Conservation (phyloP, 352 stramenopile genomes). For the Phytophthora niederhauseri region DNA sequence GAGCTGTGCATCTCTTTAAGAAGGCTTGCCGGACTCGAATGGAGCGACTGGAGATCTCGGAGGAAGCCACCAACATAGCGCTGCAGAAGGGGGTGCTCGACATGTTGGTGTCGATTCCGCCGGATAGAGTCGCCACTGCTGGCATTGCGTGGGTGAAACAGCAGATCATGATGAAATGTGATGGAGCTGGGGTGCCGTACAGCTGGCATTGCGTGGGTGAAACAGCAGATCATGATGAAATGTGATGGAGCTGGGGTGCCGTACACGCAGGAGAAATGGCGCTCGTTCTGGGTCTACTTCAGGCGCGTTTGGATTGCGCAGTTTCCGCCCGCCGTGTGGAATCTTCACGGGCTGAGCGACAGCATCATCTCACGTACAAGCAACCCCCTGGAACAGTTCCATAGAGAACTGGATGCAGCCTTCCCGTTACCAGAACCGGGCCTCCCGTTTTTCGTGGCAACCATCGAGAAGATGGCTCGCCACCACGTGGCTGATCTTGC, state of each 20-base stretch:
- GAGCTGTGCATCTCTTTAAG: slow-evolving; percentile 13
- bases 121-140: slow-evolving; percentile 12
- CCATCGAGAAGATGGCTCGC: slow-evolving; percentile 22
- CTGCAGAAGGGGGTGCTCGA: slow-evolving; percentile 25
- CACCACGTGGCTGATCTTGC: slow-evolving; percentile 28
- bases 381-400: slow-evolving; percentile 28
- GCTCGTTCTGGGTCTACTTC: slow-evolving; percentile 31
- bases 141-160: slow-evolving; percentile 25
- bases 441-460: slow-evolving; percentile 23
- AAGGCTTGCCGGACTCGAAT: slow-evolving; percentile 16
- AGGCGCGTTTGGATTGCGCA: slow-evolving; percentile 19
- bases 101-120: slow-evolving; percentile 19
- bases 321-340: slow-evolving; percentile 25
- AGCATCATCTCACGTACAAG: slow-evolving; percentile 25
- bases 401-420: slow-evolving; percentile 14
- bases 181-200: slow-evolving; percentile 12
- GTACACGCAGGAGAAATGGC: slow-evolving; percentile 22
- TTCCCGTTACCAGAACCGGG: slow-evolving; percentile 18
- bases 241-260: slow-evolving; percentile 11
- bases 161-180: slow-evolving; percentile 24
- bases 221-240: slow-evolving; percentile 21
- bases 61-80: slow-evolving; percentile 22
- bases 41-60: slow-evolving; percentile 20
- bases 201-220: slow-evolving; percentile 25
- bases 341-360: slow-evolving; percentile 19